Conservation (phyloP, 257 asterid species). For the Primulina tabacum region DNA sequence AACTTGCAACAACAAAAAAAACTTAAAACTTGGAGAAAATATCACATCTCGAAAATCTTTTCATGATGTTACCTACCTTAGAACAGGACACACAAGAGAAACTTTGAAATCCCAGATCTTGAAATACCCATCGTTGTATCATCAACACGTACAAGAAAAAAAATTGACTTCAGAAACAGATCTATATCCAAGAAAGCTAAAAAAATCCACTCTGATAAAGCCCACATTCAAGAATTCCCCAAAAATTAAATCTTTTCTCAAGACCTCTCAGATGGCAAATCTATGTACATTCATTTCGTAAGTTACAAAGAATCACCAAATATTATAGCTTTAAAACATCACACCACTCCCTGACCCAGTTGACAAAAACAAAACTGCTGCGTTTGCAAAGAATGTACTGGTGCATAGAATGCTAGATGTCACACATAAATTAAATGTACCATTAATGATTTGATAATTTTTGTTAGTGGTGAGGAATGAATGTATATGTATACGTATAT, state of each 20-base stretch:
- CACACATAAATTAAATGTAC: slow-evolving; percentile 29
- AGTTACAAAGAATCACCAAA: slow-evolving; percentile 37
- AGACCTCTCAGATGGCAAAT: slow-evolving; percentile 30
- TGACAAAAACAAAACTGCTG: slow-evolving; percentile 44
- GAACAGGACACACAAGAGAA: slow-evolving; percentile 30
- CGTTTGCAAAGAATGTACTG: slow-evolving; percentile 39
- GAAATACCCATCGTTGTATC: slow-evolving; percentile 37
- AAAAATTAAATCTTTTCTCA: slow-evolving; percentile 21
- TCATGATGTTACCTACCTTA: slow-evolving; percentile 40
- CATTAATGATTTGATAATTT: slow-evolving; percentile 39
- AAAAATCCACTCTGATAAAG: slow-evolving; percentile 18
- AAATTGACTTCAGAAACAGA: slow-evolving; percentile 34
- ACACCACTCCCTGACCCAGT: slow-evolving; percentile 34
- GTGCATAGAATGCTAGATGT: slow-evolving; percentile 42
- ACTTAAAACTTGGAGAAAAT: slow-evolving; percentile 12
- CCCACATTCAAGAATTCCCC: slow-evolving; percentile 36
- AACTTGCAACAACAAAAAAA: background rate
- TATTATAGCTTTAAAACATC: slow-evolving; percentile 29
- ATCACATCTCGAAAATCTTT: slow-evolving; percentile 6
- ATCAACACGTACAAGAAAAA: slow-evolving; percentile 26
- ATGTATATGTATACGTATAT: slow-evolving; percentile 26
- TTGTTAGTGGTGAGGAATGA: slow-evolving; percentile 42
- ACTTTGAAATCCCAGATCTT: slow-evolving; percentile 62
- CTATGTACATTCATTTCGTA: slow-evolving; percentile 20
- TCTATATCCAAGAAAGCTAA: slow-evolving; percentile 45